Base-by-base conservation (phyloP, 305 asterid species). In the Fraxinus xanthoxyloides region DNA sequence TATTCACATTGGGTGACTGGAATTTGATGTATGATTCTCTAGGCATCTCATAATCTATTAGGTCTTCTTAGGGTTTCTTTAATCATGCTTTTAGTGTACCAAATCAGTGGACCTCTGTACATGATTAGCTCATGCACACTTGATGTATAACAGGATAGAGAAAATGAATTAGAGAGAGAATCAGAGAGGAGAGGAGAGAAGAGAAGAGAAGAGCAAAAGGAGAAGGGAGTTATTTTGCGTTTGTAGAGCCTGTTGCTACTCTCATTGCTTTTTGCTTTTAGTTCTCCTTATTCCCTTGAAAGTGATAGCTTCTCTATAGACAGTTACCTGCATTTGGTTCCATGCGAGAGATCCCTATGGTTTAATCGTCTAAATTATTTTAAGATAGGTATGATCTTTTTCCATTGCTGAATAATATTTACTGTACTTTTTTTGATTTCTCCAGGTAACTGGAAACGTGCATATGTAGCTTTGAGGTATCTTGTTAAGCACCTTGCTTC, bases 401-500 rank as follows among this genome's bases (percentile, higher is more conserved):
- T 32, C 9, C 24, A 70, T 70, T 70, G 43, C 24, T 32, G 43
- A 70, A 31, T 48, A 56, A n/a, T 5, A 8, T 74, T 67, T 65
- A 46, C 40, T 24, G 56, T 70, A 56, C 28, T 80, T 72, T 77
- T 73, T 80, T 77, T 36, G 82, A 79, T 87, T 86, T 86, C 78
- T 78, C 72, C 87, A 94, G 99, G 98, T 81, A 91, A 94, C 85
- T 96, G 95, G 95, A 91, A 87, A 85, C 98, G 98, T 67, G 93
- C 98, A 77, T 79, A 87, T 83, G 87, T 91, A 84, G 97, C 94
- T 86, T 80, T 96, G 90, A 90, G 90, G 84, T 95, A 93, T 88
- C 95, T 96, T 76, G 88, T 80, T 28, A 87, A 91, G 85, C 89
- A 89, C 84, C 85, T 93, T 81, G 79, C 86, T 80, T 88, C 92